Evolutionary conservation across 352 stramenopile genomes (phyloP).

Genomic region (Globisporangium echinulatum): DNA sequence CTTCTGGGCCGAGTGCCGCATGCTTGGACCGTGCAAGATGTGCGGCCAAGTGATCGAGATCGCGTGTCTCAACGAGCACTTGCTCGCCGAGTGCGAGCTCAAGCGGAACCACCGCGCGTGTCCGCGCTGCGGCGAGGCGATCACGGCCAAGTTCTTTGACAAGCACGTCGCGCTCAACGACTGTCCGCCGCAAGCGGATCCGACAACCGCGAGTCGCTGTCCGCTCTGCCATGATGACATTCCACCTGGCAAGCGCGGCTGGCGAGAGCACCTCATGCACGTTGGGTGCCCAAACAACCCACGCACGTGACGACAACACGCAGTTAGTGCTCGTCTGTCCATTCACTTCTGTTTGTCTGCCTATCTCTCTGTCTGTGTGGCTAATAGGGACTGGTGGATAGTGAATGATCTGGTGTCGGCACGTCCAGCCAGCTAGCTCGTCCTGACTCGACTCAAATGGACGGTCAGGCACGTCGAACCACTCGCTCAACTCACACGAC

Average conservation of each 20-base stretch:
- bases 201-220: constrained; percentile 66
- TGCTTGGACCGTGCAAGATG: constrained; percentile 90
- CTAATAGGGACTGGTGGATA: neutral
- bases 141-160: constrained; percentile 79
- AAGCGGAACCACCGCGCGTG: constrained; percentile 80
- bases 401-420: neutral
- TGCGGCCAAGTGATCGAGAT: constrained; percentile 93
- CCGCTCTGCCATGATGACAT: constrained; percentile 81
- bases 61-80: constrained; percentile 82
- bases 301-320: constrained; percentile 18
- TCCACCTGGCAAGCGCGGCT: constrained; percentile 52
- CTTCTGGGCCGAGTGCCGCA: constrained; percentile 88
- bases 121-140: constrained; percentile 74
- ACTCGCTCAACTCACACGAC: neutral
- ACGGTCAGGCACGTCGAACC: no score
- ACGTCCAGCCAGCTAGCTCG: no score
- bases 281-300: constrained; percentile 75
- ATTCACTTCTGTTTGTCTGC: neutral
- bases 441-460: neutral
- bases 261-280: constrained; percentile 61
- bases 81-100: constrained; percentile 86
- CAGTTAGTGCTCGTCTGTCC: neutral
- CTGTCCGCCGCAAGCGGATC: constrained; percentile 48
- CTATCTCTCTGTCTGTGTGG: neutral
- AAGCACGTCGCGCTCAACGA: constrained; percentile 75